Conservation (phyloP, 352 stramenopile species). For the Peronospora belbahrii region DNA sequence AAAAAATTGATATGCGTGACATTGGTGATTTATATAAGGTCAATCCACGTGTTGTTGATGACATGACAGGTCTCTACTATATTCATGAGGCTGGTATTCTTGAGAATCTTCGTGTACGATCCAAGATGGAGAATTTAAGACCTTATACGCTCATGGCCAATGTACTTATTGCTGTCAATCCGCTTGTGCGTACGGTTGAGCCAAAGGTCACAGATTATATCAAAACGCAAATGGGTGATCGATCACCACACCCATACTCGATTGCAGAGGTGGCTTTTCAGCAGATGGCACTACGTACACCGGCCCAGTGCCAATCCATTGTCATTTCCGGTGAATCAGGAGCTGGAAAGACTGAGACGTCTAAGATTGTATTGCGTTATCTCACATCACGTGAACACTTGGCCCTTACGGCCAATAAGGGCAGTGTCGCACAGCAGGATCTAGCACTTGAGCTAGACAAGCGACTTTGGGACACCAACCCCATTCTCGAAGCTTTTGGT, state of each 20-base stretch:
- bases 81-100: slow-evolving; percentile 85
- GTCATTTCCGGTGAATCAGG: slow-evolving; percentile 83
- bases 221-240: slow-evolving; percentile 82
- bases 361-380: slow-evolving; percentile 86
- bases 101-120: slow-evolving; percentile 70
- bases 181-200: slow-evolving; percentile 70
- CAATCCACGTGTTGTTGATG: slow-evolving; percentile 79
- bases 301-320: slow-evolving; percentile 81
- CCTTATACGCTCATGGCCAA: slow-evolving; percentile 88
- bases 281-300: slow-evolving; percentile 79
- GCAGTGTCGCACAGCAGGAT: slow-evolving; percentile 35
- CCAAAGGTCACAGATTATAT: slow-evolving; percentile 84
- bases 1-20: slow-evolving; percentile 72
- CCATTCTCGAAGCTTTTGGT: slow-evolving; percentile 82
- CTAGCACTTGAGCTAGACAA: slow-evolving; percentile 79
- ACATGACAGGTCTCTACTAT: slow-evolving; percentile 86
- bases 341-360: slow-evolving; percentile 84
- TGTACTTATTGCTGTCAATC: slow-evolving; percentile 83
- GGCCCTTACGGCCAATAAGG: slow-evolving; percentile 32
- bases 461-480: slow-evolving; percentile 83
- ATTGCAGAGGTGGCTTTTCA: slow-evolving; percentile 86
- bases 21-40: slow-evolving; percentile 82
- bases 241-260: slow-evolving; percentile 73
- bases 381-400: slow-evolving; percentile 76
- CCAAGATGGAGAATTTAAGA: slow-evolving; percentile 61